Evolutionary conservation across 2,329 filamentous ascomycete species (phyloP), one percentile per base, ranked within the genome.

Genomic region (Sclerotinia sclerotiorum): DNA sequence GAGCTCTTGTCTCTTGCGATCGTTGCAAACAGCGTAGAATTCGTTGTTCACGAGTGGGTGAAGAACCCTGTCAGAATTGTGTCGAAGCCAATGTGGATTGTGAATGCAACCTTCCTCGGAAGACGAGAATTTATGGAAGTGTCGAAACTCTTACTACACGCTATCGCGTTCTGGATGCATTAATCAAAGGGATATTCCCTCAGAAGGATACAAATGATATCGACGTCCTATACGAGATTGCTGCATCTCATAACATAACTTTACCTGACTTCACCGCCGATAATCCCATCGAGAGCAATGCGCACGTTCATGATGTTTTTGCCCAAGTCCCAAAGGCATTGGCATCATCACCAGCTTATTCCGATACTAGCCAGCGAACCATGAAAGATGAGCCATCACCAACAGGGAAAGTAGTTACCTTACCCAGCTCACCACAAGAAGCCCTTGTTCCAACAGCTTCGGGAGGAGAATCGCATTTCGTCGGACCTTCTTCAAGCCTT

Each of bases 81-180:
- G 72, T 77, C 61, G 74, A 79, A 60, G 77, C 76, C 32, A 78
- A 78, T 11, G 78, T 80, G 35, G 72, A 74, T 46, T 82, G 81
- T 72, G 79, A 81, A 70, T 81, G 78, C 10, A 81, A 80, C 15
- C 73, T 81, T 48, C 81, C 81, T 7, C 78, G 81, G 32, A 82
- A 82, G 70, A 80, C 81, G 51, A 74, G 81, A 46, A 80, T 82
- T 15, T 82, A 82, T 67, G 81, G 81, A 21, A 82, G 80, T 68
- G 79, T 81, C 8, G 81, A 82, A 69, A 81, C 80, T n/a, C 73
- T 82, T 55, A 81, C 80, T 60, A 74, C 79, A 42, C 76, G 80
- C 39, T 82, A 80, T 69, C 76, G 81, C 55, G 79, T 81, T 3
- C 75, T 82, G 15, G 80, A 82, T 70, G 76, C 79, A 21, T 60